Evolutionary conservation across 441 rosid genomes (phyloP).

Genomic region (Eutrema salsugineum): DNA sequence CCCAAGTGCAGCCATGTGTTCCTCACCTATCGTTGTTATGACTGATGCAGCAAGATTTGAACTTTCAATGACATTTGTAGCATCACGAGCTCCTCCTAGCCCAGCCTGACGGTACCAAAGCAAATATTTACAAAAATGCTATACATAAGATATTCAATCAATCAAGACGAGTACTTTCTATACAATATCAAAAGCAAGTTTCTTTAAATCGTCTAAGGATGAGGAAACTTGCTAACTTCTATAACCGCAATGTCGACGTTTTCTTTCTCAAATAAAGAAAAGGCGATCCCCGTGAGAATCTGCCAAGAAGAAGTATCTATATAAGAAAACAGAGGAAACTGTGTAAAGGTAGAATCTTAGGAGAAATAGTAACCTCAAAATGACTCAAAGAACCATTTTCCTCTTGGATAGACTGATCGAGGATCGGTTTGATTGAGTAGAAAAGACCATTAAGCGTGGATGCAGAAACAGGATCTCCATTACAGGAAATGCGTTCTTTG

Average conservation of each 20-base stretch:
- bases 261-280: slow-evolving; percentile 63
- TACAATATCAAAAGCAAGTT: not conserved
- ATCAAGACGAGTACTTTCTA: not conserved
- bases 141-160: not conserved
- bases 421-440: slow-evolving; percentile 41
- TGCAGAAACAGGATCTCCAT: slow-evolving; percentile 61
- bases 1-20: slow-evolving; percentile 82
- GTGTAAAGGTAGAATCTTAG: not conserved
- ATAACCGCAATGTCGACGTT: slow-evolving; percentile 70
- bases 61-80: slow-evolving; percentile 68
- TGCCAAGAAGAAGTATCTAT: slow-evolving; percentile 15
- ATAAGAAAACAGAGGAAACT: not conserved
- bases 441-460: slow-evolving; percentile 52
- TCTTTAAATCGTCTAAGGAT: not conserved
- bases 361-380: slow-evolving; percentile 60
- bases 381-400: slow-evolving; percentile 76
- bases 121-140: not conserved
- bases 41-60: slow-evolving; percentile 63
- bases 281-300: slow-evolving; percentile 83
- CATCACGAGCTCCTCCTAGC: slow-evolving; percentile 91
- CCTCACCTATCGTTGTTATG: slow-evolving; percentile 81
- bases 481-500: slow-evolving; percentile 71
- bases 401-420: slow-evolving; percentile 52
- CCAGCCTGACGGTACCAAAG: slow-evolving; percentile 52
- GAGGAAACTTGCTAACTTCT: slow-evolving; percentile 50